Percentiles rank a stretch among this genome's conserved stretches.
These are phyloP conservation scores for Microcyclospora tardicrescens DNA, from an alignment of 2,329 filamentous ascomycete species.

Conservation along the genomic window DNA sequence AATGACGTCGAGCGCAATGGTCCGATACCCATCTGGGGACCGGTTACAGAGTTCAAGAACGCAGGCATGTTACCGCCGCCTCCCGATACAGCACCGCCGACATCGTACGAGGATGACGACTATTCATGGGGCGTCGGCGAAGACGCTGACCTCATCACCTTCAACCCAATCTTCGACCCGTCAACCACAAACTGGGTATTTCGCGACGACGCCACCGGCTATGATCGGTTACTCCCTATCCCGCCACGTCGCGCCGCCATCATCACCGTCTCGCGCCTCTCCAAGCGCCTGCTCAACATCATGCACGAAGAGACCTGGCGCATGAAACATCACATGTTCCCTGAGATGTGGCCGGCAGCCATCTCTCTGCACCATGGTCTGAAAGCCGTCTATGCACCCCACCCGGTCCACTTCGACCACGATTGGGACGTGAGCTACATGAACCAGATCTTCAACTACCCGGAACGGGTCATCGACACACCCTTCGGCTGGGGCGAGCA, in stretches of 20 bases:
- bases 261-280: conserved; percentile 62
- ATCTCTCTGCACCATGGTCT: conserved; percentile 63
- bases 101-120: conserved; percentile 46
- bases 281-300: conserved; percentile 55
- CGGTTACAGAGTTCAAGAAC: conserved; percentile 31
- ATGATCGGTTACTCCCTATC: conserved; percentile 39
- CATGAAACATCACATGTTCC: conserved; percentile 59
- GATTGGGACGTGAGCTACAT: conserved; percentile 46
- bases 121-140: conserved; percentile 67
- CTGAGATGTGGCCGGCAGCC: conserved; percentile 67
- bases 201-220: conserved; percentile 54
- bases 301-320: conserved; percentile 67
- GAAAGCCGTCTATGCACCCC: conserved; percentile 65
- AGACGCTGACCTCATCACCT: conserved; percentile 59
- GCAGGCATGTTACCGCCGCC: conserved; percentile 44
- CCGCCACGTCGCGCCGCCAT: conserved; percentile 65
- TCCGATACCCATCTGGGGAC: conserved; percentile 53
- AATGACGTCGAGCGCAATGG: conserved; percentile 38
- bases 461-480: conserved; percentile 30
- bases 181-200: conserved; percentile 61
- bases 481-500: conserved; percentile 41
- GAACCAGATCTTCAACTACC: conserved; percentile 37
- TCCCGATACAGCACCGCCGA: conserved; percentile 51
- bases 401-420: conserved; percentile 68
- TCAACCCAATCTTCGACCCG: conserved; percentile 70